A percentile compares a stretch with the other conserved stretches of the same genome.
Conservation (phyloP, 495 filamentous ascomycete species). For the Xanthoparmelia taractica region DNA sequence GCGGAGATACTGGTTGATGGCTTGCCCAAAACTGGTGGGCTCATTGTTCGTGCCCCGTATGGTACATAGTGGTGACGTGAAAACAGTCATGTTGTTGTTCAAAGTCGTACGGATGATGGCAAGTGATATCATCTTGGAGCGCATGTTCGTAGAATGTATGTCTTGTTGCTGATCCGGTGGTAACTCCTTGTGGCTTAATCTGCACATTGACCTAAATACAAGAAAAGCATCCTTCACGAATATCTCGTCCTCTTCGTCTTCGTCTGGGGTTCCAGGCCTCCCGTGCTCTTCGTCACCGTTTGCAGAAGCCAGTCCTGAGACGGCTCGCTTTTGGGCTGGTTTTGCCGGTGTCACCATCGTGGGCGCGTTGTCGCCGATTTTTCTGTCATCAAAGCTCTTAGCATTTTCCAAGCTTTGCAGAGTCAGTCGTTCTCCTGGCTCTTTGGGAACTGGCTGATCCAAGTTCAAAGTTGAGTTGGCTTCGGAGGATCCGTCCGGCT, state of each 20-base stretch:
- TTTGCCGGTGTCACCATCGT: constrained; percentile 86
- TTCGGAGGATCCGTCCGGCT: constrained; percentile 44
- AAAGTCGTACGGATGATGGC: constrained; percentile 90
- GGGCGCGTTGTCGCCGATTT: constrained; percentile 79
- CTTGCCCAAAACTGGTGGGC: constrained; percentile 84
- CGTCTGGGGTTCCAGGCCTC: constrained; percentile 45
- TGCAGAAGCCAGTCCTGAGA: constrained; percentile 48
- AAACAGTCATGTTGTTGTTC: constrained; percentile 80
- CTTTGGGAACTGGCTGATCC: constrained; percentile 50
- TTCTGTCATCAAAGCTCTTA: constrained; percentile 87
- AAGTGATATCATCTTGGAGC: constrained; percentile 89
- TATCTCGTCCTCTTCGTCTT: constrained; percentile 93
- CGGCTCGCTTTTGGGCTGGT: constrained; percentile 42
- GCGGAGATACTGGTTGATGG: constrained; percentile 91
- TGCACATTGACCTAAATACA: constrained; percentile 95
- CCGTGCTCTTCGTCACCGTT: constrained; percentile 45
- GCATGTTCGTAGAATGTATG: constrained; percentile 87
- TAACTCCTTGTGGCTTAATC: constrained; percentile 85
- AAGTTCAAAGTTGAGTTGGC: constrained; percentile 39
- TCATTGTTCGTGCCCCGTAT: constrained; percentile 84
- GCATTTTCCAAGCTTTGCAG: constrained; percentile 90
- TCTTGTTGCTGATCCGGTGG: constrained; percentile 87
- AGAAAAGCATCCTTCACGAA: constrained; percentile 95
- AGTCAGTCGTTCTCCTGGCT: constrained; percentile 74
- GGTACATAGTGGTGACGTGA: constrained; percentile 80